Evolutionary conservation across 768 basidiomycete species (phyloP).

Genomic region (Mycena sanguinolenta): DNA sequence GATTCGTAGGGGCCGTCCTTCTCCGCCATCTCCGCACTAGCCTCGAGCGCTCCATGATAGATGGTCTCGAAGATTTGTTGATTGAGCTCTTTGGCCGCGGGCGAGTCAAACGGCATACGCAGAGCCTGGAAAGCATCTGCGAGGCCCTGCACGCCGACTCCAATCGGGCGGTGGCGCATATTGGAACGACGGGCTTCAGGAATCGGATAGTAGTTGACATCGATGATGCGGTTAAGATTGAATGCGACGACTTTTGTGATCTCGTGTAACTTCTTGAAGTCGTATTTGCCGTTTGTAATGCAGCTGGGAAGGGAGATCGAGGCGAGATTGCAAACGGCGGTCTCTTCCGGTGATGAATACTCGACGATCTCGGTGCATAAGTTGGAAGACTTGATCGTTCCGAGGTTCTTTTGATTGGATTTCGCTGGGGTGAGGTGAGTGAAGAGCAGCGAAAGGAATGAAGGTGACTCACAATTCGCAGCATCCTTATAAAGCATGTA

Average conservation of each 20-base stretch:
- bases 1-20: slow-evolving; percentile 75
- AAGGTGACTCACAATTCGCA: slow-evolving; percentile 78
- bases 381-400: slow-evolving; percentile 89
- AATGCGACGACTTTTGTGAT: slow-evolving; percentile 81
- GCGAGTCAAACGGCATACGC: slow-evolving; percentile 83
- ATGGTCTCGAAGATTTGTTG: slow-evolving; percentile 89
- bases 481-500: slow-evolving; percentile 99
- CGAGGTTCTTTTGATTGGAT: slow-evolving; percentile 88
- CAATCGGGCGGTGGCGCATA: slow-evolving; percentile 86
- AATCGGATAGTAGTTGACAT: slow-evolving; percentile 84
- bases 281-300: slow-evolving; percentile 72
- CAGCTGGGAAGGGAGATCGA: slow-evolving; percentile 86
- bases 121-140: slow-evolving; percentile 88
- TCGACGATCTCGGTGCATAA: slow-evolving; percentile 90
- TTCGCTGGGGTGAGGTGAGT: slow-evolving; percentile 61
- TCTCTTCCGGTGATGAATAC: slow-evolving; percentile 86
- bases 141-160: slow-evolving; percentile 86
- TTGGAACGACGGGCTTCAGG: slow-evolving; percentile 80
- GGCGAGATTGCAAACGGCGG: slow-evolving; percentile 88
- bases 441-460: not conserved
- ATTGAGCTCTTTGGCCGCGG: slow-evolving; percentile 77
- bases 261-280: slow-evolving; percentile 85
- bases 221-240: slow-evolving; percentile 85
- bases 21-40: slow-evolving; percentile 77
- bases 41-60: slow-evolving; percentile 83